Percentiles rank a stretch among this genome's conserved stretches.
Conservation (phyloP, 2,329 filamentous ascomycete genomes). For the Trichoderma sp. region DNA sequence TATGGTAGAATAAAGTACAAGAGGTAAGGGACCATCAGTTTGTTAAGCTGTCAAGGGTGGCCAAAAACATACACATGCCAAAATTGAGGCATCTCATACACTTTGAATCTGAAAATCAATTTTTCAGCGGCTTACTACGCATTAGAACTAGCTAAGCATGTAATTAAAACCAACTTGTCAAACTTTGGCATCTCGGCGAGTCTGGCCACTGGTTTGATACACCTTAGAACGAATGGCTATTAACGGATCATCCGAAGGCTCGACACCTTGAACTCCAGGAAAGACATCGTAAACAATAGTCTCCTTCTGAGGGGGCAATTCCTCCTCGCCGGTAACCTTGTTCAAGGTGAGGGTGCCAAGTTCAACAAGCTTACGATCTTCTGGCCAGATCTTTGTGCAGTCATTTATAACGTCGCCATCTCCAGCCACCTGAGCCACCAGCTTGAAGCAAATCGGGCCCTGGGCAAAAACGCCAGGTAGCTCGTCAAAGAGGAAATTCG, state of each 20-base stretch:
- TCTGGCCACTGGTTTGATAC: conserved; percentile 8
- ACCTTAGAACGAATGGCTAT: conserved; percentile 3
- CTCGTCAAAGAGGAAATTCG: conserved; percentile 18
- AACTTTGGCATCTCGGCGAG: conserved; percentile 7
- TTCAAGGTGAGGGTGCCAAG: conserved; percentile 11
- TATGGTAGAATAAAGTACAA: no score
- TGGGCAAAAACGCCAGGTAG: not conserved
- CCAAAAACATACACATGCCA: not conserved
- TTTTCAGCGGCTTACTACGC: not conserved
- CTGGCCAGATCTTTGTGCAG: conserved; percentile 15
- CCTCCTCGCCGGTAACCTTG: not conserved
- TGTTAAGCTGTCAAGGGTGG: not conserved
- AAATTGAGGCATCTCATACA: not conserved
- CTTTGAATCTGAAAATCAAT: not conserved
- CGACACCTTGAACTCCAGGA: conserved; percentile 15
- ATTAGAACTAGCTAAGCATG: not conserved
- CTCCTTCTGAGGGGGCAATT: conserved; percentile 9
- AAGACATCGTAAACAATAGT: conserved; percentile 1
- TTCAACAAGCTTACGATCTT: conserved; percentile 15
- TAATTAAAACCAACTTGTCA: not conserved
- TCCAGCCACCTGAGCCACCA: conserved; percentile 13
- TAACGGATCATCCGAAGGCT: conserved; percentile 14
- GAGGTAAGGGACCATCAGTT: no score
- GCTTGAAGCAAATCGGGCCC: conserved; percentile 15
- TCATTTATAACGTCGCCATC: conserved; percentile 7